Percentiles rank a stretch among this genome's conserved stretches.
These are phyloP conservation scores for Ophiostoma angusticollis DNA, from an alignment of 2,329 filamentous ascomycete genomes.

Conservation along the genomic window DNA sequence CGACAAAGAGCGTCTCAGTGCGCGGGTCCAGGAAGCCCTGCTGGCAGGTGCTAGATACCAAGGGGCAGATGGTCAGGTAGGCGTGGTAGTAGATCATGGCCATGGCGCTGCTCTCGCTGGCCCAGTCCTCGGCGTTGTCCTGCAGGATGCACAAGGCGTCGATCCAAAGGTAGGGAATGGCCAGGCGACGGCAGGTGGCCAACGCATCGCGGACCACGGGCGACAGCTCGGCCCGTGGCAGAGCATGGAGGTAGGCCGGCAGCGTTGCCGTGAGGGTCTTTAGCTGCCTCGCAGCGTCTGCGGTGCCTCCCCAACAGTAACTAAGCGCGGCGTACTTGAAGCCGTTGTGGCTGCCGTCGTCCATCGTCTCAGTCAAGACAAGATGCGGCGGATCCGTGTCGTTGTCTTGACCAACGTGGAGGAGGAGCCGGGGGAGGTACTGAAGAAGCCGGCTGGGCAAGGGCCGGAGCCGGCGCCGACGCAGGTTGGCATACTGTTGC, in stretches of 20 bases:
- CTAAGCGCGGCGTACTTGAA: constrained; percentile 7
- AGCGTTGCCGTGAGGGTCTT: constrained; percentile 1
- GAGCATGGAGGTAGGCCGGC: not conserved
- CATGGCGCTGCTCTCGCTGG: not conserved
- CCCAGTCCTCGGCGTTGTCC: not conserved
- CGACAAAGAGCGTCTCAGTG: not conserved
- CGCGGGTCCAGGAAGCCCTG: constrained; percentile 1
- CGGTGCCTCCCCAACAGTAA: constrained; percentile 4
- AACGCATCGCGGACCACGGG: constrained; percentile 4
- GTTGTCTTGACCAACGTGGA: constrained; percentile 8
- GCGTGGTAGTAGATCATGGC: constrained; percentile 2
- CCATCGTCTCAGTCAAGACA: not conserved
- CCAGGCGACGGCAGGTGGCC: not conserved
- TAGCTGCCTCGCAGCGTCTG: constrained; percentile 11
- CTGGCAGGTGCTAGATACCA: not conserved
- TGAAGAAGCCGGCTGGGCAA: no score
- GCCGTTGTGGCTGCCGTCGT: constrained; percentile 10
- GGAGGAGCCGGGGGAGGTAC: not conserved
- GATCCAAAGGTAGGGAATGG: constrained; percentile 1
- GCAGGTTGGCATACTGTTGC: no score
- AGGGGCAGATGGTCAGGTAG: constrained; percentile 1
- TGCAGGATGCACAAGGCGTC: constrained; percentile 22
- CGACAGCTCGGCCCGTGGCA: not conserved
- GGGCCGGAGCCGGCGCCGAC: no score
- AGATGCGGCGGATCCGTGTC: not conserved